These are phyloP conservation scores for Pulicaria dysenterica DNA, from an alignment of 129 eudicot genomes.

Conservation along the genomic window DNA sequence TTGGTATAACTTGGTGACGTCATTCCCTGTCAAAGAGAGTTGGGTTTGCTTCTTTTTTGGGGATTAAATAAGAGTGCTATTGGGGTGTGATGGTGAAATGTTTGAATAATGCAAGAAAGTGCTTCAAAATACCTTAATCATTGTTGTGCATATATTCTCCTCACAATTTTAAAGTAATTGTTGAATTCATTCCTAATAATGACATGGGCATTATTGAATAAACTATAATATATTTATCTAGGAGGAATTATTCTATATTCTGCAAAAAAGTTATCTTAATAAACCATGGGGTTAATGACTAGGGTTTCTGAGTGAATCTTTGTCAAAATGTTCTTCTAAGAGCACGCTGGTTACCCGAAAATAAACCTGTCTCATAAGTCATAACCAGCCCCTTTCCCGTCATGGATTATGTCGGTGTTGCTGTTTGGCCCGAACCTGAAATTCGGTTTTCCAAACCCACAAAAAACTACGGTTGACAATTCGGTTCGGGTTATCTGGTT, in stretches of 20 bases:
- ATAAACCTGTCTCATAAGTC: too few relatives aligned
- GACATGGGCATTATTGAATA: not conserved
- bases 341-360: too few relatives aligned
- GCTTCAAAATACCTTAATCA: conserved; percentile 11
- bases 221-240: not conserved
- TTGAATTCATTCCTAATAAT: conserved; percentile 6
- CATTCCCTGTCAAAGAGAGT: not conserved
- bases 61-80: conserved; percentile 1
- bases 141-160: conserved; percentile 4
- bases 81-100: conserved; percentile 28
- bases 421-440: too few relatives aligned
- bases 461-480: too few relatives aligned
- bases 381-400: too few relatives aligned
- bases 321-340: too few relatives aligned
- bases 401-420: too few relatives aligned
- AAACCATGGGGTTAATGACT: not conserved
- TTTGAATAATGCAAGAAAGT: conserved; percentile 29
- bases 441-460: too few relatives aligned
- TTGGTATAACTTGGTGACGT: conserved; percentile 19
- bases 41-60: conserved; percentile 14
- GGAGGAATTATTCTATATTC: not conserved
- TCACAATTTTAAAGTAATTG: conserved; percentile 20
- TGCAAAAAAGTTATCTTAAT: not conserved
- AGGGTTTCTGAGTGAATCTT: too few relatives aligned
- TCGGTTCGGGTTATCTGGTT: too few relatives aligned